These are phyloP conservation scores for Leishmania amazonensis DNA, from an alignment of 208 protist species.

Conservation along the genomic window DNA sequence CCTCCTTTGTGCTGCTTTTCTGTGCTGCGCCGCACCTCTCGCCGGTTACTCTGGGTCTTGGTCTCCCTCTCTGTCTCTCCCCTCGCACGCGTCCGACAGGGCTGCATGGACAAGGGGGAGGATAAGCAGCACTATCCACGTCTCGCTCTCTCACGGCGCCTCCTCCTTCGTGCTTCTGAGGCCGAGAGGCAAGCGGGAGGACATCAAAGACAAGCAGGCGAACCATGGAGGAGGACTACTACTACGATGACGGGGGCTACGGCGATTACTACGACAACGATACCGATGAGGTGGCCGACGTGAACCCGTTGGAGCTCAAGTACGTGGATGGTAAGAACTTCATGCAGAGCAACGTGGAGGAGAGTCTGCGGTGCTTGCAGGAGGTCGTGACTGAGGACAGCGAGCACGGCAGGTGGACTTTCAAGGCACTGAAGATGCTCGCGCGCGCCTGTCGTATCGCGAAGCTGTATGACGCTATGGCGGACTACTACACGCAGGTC, in stretches of 20 bases:
- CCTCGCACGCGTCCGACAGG: not conserved
- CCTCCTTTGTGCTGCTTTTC: not conserved
- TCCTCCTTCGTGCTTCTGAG: not conserved
- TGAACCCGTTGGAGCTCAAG: constrained; percentile 78
- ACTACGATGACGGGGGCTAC: constrained; percentile 83
- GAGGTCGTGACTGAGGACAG: constrained; percentile 85
- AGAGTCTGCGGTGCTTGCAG: constrained; percentile 74
- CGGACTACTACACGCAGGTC: constrained; percentile 77
- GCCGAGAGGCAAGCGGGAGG: not conserved
- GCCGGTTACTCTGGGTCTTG: not conserved
- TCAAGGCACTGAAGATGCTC: constrained; percentile 95
- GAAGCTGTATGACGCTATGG: constrained; percentile 83
- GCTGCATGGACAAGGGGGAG: not conserved
- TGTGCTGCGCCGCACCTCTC: not conserved
- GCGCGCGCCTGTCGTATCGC: constrained; percentile 74
- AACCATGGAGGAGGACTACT: constrained; percentile 51
- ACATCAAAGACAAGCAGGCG: not conserved
- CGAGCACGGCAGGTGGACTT: constrained; percentile 86
- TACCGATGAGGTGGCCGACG: constrained; percentile 49
- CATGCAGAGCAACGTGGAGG: constrained; percentile 65
- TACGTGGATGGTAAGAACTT: constrained; percentile 87
- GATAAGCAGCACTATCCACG: not conserved
- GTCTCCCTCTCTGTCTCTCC: not conserved
- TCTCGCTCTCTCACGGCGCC: not conserved
- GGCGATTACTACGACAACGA: constrained; percentile 82